Conservation (phyloP, 108 stramenopile genomes). For the Skeletonema marinoi region DNA sequence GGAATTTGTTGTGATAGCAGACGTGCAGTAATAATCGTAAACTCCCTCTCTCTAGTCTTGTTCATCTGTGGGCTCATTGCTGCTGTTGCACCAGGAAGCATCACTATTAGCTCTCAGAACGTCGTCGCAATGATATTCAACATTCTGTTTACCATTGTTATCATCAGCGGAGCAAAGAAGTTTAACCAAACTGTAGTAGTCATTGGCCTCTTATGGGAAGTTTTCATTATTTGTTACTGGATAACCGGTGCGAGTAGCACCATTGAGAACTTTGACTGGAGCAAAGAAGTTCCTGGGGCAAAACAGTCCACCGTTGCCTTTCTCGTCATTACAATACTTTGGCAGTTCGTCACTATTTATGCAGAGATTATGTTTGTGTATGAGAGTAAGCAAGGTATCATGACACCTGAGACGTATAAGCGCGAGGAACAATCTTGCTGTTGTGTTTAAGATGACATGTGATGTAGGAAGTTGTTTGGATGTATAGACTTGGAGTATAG, state of each 20-base stretch:
- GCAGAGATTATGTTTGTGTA: constrained; percentile 18
- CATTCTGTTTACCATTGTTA: not conserved
- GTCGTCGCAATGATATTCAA: not conserved
- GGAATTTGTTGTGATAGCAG: not conserved
- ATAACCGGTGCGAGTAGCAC: not conserved
- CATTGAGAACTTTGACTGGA: not conserved
- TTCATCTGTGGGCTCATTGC: not conserved
- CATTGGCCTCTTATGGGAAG: not conserved
- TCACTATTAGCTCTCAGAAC: not conserved
- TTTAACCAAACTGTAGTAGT: not conserved
- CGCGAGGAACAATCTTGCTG: constrained; percentile 14
- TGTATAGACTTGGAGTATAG: not conserved
- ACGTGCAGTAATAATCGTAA: not conserved
- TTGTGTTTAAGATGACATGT: not conserved
- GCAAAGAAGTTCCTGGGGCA: not conserved
- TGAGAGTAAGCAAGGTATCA: constrained; percentile 6
- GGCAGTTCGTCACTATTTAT: constrained; percentile 13
- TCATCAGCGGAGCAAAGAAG: not conserved
- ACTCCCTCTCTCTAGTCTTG: not conserved
- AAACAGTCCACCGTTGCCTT: not conserved
- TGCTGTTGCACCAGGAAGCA: not conserved
- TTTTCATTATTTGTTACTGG: not conserved
- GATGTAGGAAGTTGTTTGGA: not conserved
- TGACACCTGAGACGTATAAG: constrained; percentile 23
- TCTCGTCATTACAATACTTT: not conserved